phyloP scores from a whole-genome alignment of 441 rosid genomes.

The Pelargonium australe region DNA sequence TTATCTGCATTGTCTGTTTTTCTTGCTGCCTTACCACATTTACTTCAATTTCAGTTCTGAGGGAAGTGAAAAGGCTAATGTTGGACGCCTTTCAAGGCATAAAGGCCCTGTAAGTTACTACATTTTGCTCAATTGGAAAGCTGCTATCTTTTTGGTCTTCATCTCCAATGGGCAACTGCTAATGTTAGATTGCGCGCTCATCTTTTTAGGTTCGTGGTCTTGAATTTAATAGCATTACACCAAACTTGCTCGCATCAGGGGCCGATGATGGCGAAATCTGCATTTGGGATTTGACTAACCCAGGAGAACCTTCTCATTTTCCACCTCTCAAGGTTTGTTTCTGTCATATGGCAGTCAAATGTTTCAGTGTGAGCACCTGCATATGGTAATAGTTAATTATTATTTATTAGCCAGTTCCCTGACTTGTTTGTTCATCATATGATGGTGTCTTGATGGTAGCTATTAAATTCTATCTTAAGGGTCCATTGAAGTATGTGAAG shows the following conservation, averaged over 20 bases:
- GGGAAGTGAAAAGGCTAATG: conserved; percentile 49
- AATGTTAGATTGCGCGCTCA: conserved; percentile 12
- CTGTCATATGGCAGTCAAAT: conserved; percentile 6
- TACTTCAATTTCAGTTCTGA: conserved; percentile 48
- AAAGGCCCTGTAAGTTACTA: conserved; percentile 84
- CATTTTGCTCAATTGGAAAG: conserved; percentile 14
- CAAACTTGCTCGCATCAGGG: conserved; percentile 91
- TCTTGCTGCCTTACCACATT: neutral
- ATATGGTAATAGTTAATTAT: neutral
- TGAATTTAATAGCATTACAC: conserved; percentile 65
- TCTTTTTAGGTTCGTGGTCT: conserved; percentile 90
- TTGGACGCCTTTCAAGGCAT: conserved; percentile 74
- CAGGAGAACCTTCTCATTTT: conserved; percentile 72
- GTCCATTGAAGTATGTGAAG: neutral
- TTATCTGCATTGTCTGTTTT: neutral
- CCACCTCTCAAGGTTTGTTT: conserved; percentile 71
- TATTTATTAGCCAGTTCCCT: neutral
- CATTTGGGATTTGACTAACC: conserved; percentile 88
- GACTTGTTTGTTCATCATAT: neutral
- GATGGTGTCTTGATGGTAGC: neutral
- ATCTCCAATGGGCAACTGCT: conserved; percentile 14
- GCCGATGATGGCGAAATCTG: conserved; percentile 97
- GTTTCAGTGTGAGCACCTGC: neutral
- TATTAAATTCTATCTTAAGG: neutral
- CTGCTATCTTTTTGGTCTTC: conserved; percentile 3